Conservation (phyloP, 1,139 yeast genomes). For the Taiozyma sp. region DNA sequence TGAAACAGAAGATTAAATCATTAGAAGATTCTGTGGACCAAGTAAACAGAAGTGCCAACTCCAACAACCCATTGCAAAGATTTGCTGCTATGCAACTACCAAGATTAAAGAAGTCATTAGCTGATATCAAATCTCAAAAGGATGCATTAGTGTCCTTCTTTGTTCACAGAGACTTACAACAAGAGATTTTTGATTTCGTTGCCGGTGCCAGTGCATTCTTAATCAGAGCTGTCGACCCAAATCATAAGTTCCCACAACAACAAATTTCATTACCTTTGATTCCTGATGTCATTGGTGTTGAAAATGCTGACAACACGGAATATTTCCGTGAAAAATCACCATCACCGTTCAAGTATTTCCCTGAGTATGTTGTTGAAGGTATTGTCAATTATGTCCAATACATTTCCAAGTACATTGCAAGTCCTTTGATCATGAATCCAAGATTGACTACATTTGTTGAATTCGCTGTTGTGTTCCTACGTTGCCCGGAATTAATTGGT, state of each 20-base stretch:
- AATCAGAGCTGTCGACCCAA: slow-evolving; percentile 66
- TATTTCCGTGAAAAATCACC: slow-evolving; percentile 61
- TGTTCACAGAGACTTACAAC: slow-evolving; percentile 46
- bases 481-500: slow-evolving; percentile 82
- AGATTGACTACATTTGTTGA: slow-evolving; percentile 61
- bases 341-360: slow-evolving; percentile 74
- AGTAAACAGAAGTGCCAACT: slow-evolving; percentile 29
- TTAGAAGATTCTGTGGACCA: slow-evolving; percentile 45
- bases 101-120: slow-evolving; percentile 37
- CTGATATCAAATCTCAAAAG: slow-evolving; percentile 38
- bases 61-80: slow-evolving; percentile 22
- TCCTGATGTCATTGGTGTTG: slow-evolving; percentile 42
- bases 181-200: slow-evolving; percentile 68
- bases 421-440: slow-evolving; percentile 51
- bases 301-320: slow-evolving; percentile 68
- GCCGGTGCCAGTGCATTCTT: slow-evolving; percentile 72
- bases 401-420: slow-evolving; percentile 50
- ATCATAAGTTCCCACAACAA: slow-evolving; percentile 53
- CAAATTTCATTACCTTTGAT: slow-evolving; percentile 60
- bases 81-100: slow-evolving; percentile 38
- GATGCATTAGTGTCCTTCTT: slow-evolving; percentile 58
- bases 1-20: slow-evolving; percentile 42
- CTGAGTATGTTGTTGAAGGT: slow-evolving; percentile 85
- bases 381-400: slow-evolving; percentile 69
- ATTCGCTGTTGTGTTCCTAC: slow-evolving; percentile 63